Percentiles rank a stretch among this genome's conserved stretches.
These are phyloP conservation scores for Metrosideros polymorpha DNA, from an alignment of 441 rosid genomes.

Conservation along the genomic window DNA sequence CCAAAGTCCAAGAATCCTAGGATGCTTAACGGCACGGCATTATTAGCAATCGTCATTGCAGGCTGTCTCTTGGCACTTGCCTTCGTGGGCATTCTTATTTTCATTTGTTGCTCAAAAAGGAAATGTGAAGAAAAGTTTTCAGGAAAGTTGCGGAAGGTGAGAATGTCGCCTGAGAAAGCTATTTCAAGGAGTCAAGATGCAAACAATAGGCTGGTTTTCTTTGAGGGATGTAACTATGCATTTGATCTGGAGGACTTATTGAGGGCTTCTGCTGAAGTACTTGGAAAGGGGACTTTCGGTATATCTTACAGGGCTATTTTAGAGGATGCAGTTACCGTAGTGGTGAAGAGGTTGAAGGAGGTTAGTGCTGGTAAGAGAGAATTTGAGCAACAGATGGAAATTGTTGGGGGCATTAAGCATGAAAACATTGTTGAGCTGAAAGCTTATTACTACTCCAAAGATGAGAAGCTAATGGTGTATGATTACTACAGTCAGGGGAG, in stretches of 20 bases:
- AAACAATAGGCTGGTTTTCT: not conserved
- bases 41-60: not conserved
- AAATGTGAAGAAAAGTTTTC: not conserved
- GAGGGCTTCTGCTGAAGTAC: not conserved
- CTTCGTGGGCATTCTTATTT: not conserved
- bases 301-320: not conserved
- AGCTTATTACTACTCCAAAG: slow-evolving; percentile 12
- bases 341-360: slow-evolving; percentile 8
- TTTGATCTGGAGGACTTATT: not conserved
- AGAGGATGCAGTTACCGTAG: not conserved
- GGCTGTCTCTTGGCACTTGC: not conserved
- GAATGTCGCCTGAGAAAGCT: not conserved
- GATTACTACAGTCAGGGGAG: slow-evolving; percentile 10
- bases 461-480: slow-evolving; percentile 10
- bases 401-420: slow-evolving; percentile 8
- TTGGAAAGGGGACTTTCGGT: not conserved
- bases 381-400: slow-evolving; percentile 14
- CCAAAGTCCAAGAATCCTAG: not conserved
- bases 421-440: slow-evolving; percentile 9
- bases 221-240: not conserved
- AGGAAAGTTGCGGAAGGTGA: not conserved
- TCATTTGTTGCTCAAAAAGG: not conserved
- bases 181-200: not conserved
- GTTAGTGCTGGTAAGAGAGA: slow-evolving; percentile 8
- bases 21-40: not conserved